Conservation (phyloP, 2,329 filamentous ascomycete genomes). For the Xylariaceae sp. region DNA sequence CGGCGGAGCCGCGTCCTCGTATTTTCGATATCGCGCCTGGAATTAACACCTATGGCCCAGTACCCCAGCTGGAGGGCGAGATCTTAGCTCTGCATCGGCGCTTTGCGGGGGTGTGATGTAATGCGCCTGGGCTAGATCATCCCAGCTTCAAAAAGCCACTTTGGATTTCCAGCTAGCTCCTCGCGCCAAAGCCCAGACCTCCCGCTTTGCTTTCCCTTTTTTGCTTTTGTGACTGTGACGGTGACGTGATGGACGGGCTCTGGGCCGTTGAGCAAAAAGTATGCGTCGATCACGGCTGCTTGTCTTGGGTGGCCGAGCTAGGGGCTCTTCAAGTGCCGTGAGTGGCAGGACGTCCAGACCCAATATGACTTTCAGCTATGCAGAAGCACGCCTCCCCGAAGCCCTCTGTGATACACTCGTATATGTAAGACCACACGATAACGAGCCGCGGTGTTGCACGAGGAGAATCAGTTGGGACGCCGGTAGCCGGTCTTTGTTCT, state of each 20-base stretch:
- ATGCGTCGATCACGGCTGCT: background rate
- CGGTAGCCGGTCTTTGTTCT: background rate
- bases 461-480: background rate
- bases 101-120: slow-evolving; percentile 6
- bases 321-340: background rate
- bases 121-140: background rate
- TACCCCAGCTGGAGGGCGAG: slow-evolving; percentile 18
- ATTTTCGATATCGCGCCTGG: slow-evolving; percentile 12
- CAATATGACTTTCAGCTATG: background rate
- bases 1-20: slow-evolving; percentile 9
- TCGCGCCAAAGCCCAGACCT: background rate
- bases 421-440: background rate
- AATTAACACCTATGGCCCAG: slow-evolving; percentile 17
- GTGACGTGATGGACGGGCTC: background rate
- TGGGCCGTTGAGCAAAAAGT: background rate
- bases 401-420: background rate
- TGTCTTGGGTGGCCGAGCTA: background rate
- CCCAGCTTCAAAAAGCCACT: background rate
- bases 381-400: background rate
- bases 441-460: background rate
- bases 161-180: background rate
- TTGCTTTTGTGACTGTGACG: background rate
- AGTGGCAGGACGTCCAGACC: background rate
- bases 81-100: slow-evolving; percentile 20
- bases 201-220: background rate